Conservation (phyloP, 495 filamentous ascomycete genomes). For the Penicillium nucicola region DNA sequence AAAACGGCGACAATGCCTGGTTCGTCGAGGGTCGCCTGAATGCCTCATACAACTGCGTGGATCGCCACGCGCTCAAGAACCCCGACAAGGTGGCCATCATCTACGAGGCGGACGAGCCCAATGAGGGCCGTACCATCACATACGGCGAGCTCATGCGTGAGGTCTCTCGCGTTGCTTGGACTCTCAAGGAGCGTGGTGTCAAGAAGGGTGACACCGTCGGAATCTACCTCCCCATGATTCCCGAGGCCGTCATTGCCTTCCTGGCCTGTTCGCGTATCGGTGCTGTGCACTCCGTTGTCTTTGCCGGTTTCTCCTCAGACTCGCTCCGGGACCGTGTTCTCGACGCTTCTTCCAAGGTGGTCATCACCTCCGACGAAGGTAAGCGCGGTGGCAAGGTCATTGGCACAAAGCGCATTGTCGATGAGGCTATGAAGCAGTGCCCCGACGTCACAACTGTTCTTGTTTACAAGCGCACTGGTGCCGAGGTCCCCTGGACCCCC, state of each 20-base stretch:
- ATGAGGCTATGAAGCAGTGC: conserved; percentile 96
- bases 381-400: conserved; percentile 97
- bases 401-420: conserved; percentile 98
- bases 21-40: conserved; percentile 93
- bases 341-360: conserved; percentile 83
- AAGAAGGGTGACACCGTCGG: conserved; percentile 97
- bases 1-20: conserved; percentile 85
- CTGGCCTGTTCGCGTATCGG: conserved; percentile 90
- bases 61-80: conserved; percentile 90
- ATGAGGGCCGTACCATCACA: conserved; percentile 82
- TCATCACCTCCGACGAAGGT: conserved; percentile 96
- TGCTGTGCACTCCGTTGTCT: conserved; percentile 96
- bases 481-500: conserved; percentile 84
- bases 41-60: conserved; percentile 95
- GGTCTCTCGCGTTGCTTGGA: conserved; percentile 80
- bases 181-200: conserved; percentile 90
- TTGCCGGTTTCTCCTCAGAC: conserved; percentile 96
- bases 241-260: conserved; percentile 88
- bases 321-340: conserved; percentile 94
- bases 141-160: conserved; percentile 93
- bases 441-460: conserved; percentile 82
- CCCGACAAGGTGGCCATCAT: conserved; percentile 93
- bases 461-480: conserved; percentile 93
- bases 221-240: conserved; percentile 98
- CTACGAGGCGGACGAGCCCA: conserved; percentile 94